Conservation (phyloP, 2,329 filamentous ascomycete species). For the Ophioceras dolichostomum region DNA sequence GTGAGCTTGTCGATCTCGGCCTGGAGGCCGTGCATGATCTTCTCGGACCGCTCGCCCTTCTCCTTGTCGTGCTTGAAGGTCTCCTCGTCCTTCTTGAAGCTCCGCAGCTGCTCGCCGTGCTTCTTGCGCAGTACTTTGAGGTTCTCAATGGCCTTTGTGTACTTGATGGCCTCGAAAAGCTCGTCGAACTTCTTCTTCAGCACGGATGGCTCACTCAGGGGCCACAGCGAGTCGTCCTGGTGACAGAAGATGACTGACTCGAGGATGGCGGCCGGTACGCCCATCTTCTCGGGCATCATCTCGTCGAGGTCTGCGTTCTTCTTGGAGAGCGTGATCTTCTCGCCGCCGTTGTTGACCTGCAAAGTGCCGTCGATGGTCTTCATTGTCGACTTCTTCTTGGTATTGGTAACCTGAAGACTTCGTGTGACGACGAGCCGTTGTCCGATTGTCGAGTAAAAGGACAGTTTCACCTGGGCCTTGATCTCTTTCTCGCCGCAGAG, state of each 20-base stretch:
- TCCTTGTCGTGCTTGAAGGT: constrained; percentile 60
- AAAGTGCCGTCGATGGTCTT: constrained; percentile 80
- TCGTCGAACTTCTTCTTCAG: constrained; percentile 95
- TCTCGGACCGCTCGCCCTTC: constrained; percentile 61
- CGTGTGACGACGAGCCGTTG: constrained; percentile 73
- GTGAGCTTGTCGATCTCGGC: constrained; percentile 53
- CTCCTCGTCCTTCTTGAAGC: constrained; percentile 59
- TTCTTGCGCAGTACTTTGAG: constrained; percentile 79
- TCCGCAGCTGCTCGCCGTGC: constrained; percentile 61
- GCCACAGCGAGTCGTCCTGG: constrained; percentile 96
- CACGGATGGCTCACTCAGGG: constrained; percentile 73
- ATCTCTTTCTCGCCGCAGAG: constrained; percentile 73
- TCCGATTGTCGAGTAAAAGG: constrained; percentile 69
- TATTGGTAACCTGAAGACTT: constrained; percentile 75
- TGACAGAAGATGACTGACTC: constrained; percentile 98
- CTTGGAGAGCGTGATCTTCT: constrained; percentile 67
- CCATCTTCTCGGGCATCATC: constrained; percentile 74
- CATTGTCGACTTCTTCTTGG: constrained; percentile 62
- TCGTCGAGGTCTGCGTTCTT: constrained; percentile 71
- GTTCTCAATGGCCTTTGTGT: constrained; percentile 94
- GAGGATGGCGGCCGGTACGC: constrained; percentile 79
- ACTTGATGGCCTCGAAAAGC: constrained; percentile 94
- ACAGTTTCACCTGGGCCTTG: constrained; percentile 80
- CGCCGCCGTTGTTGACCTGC: constrained; percentile 64
- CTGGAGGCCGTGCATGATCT: constrained; percentile 50